Conservation (phyloP, 2,329 filamentous ascomycete species). For the Neopestalotiopsis rosae region DNA sequence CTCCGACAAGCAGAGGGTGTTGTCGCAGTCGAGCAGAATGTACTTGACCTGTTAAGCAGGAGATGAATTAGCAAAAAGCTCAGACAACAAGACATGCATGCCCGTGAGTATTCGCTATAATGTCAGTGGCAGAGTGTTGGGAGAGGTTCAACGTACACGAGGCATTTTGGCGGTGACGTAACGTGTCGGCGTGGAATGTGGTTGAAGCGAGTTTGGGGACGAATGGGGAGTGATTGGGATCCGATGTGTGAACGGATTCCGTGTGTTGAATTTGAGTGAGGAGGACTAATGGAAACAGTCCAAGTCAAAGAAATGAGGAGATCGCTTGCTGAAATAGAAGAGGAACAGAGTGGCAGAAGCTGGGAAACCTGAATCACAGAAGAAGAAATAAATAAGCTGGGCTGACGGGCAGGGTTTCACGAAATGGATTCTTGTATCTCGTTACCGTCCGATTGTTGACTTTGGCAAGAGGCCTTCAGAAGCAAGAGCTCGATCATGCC, state of each 20-base stretch:
- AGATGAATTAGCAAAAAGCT: neutral
- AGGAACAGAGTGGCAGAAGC: neutral
- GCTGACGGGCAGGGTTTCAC: neutral
- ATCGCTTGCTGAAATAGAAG: neutral
- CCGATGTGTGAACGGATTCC: neutral
- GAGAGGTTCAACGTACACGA: conserved; percentile 34
- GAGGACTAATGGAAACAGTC: neutral
- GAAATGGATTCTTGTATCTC: neutral
- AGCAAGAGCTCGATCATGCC: neutral
- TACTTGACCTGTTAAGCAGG: conserved; percentile 56
- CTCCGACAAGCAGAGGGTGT: conserved; percentile 80
- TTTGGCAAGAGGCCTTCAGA: neutral
- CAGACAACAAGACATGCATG: neutral
- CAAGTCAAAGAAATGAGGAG: neutral
- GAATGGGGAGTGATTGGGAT: neutral
- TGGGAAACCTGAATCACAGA: neutral
- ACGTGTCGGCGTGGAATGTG: neutral
- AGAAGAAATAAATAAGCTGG: neutral
- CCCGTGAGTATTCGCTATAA: neutral
- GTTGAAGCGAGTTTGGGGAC: neutral
- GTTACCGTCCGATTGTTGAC: neutral
- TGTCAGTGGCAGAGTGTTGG: neutral
- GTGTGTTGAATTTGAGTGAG: neutral
- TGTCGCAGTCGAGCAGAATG: conserved; percentile 69
- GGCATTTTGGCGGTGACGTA: conserved; percentile 33